A percentile compares a stretch with the other conserved stretches of the same genome.
phyloP scores from a whole-genome alignment of 805 yeast species.

The Zygosaccharomyces lentus region DNA sequence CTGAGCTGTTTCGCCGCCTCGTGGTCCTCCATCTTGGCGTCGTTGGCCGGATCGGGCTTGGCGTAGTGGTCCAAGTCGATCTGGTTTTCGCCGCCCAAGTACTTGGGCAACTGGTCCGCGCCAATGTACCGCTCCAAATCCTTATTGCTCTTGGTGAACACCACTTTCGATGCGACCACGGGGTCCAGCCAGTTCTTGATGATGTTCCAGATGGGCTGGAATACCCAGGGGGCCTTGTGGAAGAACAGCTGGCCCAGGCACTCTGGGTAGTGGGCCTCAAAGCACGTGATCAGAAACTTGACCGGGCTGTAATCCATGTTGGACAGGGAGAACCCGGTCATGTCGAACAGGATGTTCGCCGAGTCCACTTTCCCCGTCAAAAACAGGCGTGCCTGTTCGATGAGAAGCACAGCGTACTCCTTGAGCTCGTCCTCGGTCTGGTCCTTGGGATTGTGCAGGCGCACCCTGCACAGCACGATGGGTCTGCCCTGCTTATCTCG shows the following conservation, averaged over 20 bases:
- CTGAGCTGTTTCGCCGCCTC: slow-evolving; percentile 44
- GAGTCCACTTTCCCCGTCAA: slow-evolving; percentile 73
- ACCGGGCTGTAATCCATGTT: slow-evolving; percentile 94
- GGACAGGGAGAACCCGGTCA: slow-evolving; percentile 78
- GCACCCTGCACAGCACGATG: slow-evolving; percentile 74
- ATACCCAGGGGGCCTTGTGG: slow-evolving; percentile 96
- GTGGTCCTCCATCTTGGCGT: slow-evolving; percentile 43
- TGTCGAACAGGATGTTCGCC: slow-evolving; percentile 80
- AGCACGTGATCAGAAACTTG: slow-evolving; percentile 79
- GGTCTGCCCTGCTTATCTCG: slow-evolving; percentile 72
- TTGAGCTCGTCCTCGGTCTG: slow-evolving; percentile 71
- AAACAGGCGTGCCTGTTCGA: slow-evolving; percentile 78
- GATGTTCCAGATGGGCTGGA: slow-evolving; percentile 90
- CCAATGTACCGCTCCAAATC: slow-evolving; percentile 67
- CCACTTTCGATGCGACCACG: slow-evolving; percentile 87
- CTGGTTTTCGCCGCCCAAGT: slow-evolving; percentile 67
- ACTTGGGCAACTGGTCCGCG: slow-evolving; percentile 55
- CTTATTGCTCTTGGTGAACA: slow-evolving; percentile 65
- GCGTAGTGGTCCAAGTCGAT: slow-evolving; percentile 54
- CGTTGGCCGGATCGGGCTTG: slow-evolving; percentile 57
- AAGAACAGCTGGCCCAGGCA: slow-evolving; percentile 78
- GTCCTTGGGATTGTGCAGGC: slow-evolving; percentile 63
- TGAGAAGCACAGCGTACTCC: slow-evolving; percentile 65
- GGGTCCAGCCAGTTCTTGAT: slow-evolving; percentile 95
- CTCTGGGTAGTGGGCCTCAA: slow-evolving; percentile 97